phyloP scores from a whole-genome alignment of 2,329 filamentous ascomycete genomes.

The Colletotrichum sp. region DNA sequence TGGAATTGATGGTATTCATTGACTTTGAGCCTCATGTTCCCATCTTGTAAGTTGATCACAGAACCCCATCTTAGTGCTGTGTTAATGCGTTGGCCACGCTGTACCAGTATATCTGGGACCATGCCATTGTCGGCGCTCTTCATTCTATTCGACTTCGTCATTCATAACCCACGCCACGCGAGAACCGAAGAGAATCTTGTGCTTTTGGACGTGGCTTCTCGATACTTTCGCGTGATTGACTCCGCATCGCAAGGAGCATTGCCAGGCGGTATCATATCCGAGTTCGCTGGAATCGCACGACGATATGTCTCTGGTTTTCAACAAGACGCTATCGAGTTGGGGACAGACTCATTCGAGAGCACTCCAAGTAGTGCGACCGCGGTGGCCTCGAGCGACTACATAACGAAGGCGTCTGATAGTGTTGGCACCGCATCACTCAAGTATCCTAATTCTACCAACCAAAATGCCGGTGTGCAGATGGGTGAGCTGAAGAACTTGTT shows the following conservation, averaged over 20 bases:
- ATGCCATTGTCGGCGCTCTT: not conserved
- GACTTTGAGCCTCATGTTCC: not conserved
- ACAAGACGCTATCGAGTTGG: not conserved
- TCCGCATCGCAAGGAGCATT: not conserved
- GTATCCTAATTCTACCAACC: not conserved
- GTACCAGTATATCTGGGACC: not conserved
- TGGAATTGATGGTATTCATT: too few species aligned
- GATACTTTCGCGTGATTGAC: not conserved
- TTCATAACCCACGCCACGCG: accelerated
- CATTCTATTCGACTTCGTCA: not conserved
- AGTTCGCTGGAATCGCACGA: not conserved
- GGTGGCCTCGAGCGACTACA: not conserved
- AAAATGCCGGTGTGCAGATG: not conserved
- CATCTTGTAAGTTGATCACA: not conserved
- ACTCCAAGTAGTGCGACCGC: not conserved
- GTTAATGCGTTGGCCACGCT: too few species aligned
- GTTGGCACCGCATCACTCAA: not conserved
- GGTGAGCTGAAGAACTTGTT: not conserved
- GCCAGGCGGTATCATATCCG: not conserved
- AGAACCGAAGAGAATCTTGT: not conserved
- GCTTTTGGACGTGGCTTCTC: not conserved
- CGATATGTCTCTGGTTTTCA: not conserved
- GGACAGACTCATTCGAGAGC: not conserved
- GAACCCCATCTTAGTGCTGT: too few species aligned
- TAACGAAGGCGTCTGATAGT: not conserved